Conservation (phyloP, 2,329 filamentous ascomycete genomes). For the Gyromitra esculenta region DNA sequence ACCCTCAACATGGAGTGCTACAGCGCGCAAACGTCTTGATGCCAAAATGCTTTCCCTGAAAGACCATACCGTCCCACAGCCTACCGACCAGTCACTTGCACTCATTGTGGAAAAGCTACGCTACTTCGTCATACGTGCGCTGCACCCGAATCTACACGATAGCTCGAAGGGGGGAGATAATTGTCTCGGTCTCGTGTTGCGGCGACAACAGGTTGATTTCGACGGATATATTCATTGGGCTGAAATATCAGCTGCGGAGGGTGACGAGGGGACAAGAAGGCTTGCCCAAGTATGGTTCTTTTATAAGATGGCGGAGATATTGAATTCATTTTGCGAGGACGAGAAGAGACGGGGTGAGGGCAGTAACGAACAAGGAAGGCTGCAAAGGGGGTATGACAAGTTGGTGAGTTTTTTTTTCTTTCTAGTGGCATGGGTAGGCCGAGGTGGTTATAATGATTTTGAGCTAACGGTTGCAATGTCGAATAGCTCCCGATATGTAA, state of each 20-base stretch:
- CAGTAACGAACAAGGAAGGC: constrained; percentile 47
- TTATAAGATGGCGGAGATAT: constrained; percentile 52
- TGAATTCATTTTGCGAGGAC: constrained; percentile 49
- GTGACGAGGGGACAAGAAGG: constrained; percentile 49
- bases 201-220: constrained; percentile 40
- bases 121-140: constrained; percentile 48
- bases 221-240: constrained; percentile 50
- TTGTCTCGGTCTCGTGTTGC: constrained; percentile 33
- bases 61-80: constrained; percentile 49
- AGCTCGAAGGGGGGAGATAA: constrained; percentile 46
- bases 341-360: constrained; percentile 49
- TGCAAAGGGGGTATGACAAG: constrained; percentile 51
- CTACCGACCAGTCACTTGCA: constrained; percentile 33
- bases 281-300: constrained; percentile 53
- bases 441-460: not conserved
- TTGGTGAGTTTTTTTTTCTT: constrained; percentile 34
- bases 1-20: constrained; percentile 47
- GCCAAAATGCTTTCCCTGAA: constrained; percentile 52
- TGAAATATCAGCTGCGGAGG: constrained; percentile 37
- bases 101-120: constrained; percentile 48
- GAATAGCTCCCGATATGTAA: constrained; percentile 51
- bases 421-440: not conserved
- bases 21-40: constrained; percentile 48
- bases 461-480: constrained; percentile 12
- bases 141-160: constrained; percentile 46